phyloP scores from a whole-genome alignment of 169 alveolate species.

The Amoebophrya sp. region DNA sequence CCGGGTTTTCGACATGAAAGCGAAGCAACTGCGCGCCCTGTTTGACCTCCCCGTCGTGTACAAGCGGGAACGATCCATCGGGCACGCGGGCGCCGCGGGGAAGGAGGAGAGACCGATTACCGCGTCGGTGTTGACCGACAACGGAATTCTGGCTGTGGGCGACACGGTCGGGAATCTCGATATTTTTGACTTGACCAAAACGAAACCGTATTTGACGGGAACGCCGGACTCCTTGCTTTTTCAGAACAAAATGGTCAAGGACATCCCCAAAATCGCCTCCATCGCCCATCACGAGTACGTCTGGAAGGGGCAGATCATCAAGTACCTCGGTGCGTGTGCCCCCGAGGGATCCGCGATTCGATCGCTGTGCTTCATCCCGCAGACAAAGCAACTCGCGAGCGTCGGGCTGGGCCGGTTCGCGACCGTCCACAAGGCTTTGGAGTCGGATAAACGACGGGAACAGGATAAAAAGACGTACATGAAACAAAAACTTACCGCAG shows the following conservation, averaged over 20 bases:
- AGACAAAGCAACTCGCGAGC: background rate
- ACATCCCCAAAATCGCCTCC: background rate
- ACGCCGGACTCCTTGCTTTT: background rate
- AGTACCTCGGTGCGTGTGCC: background rate
- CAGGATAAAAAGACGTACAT: background rate
- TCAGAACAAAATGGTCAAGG: too few relatives aligned
- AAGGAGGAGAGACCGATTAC: background rate
- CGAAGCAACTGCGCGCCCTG: background rate
- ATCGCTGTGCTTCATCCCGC: background rate
- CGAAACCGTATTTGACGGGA: background rate
- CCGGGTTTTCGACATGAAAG: background rate
- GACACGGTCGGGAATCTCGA: conserved; percentile 1
- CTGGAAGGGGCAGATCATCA: background rate
- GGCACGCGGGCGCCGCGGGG: background rate
- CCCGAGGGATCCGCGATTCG: background rate
- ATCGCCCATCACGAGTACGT: background rate
- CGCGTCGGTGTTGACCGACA: background rate
- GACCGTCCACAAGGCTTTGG: background rate
- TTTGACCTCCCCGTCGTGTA: conserved; percentile 1
- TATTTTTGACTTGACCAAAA: background rate
- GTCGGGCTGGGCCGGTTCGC: conserved; percentile 2
- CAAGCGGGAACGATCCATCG: background rate
- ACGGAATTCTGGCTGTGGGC: background rate
- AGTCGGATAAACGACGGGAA: background rate
- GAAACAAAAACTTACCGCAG: background rate